phyloP scores from a whole-genome alignment of 140 eudicot species.

The Eryngium alpinum region DNA sequence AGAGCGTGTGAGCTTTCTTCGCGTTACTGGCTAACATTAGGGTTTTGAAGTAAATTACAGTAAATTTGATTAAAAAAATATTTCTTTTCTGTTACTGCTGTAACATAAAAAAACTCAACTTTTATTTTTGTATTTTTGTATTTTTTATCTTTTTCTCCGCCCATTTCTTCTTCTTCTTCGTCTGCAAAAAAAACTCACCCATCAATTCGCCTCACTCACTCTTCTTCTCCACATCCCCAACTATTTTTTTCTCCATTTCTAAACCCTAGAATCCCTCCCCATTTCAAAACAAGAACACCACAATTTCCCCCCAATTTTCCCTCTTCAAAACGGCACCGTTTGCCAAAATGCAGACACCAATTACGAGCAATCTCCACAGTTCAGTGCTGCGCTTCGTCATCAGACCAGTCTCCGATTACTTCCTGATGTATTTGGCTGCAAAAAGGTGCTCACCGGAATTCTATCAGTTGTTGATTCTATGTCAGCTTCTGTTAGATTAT shows the following conservation, averaged over 20 bases:
- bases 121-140: too few relatives aligned
- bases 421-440: slow-evolving; percentile 56
- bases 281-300: background rate
- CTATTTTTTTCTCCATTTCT: slow-evolving; percentile 41
- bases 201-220: slow-evolving; percentile 44
- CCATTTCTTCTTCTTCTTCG: background rate
- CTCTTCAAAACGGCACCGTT: slow-evolving; percentile 18
- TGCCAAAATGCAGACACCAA: slow-evolving; percentile 21
- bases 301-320: background rate
- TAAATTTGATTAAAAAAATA: too few relatives aligned
- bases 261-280: slow-evolving; percentile 29
- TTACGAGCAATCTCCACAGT: slow-evolving; percentile 25
- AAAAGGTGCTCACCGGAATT: slow-evolving; percentile 57
- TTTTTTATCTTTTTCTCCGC: slow-evolving; percentile 11
- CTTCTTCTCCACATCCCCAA: slow-evolving; percentile 22
- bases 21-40: too few relatives aligned
- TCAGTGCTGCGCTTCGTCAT: slow-evolving; percentile 30
- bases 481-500: slow-evolving; percentile 71
- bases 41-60: too few relatives aligned
- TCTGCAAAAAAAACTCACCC: slow-evolving; percentile 35
- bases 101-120: too few relatives aligned
- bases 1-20: too few relatives aligned
- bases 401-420: slow-evolving; percentile 16
- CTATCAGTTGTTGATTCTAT: slow-evolving; percentile 60
- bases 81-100: too few relatives aligned